Percentiles rank a stretch among this genome's conserved stretches.
Evolutionary conservation across 2,329 filamentous ascomycete genomes (phyloP).

Genomic region (Trichoderma sp.): DNA sequence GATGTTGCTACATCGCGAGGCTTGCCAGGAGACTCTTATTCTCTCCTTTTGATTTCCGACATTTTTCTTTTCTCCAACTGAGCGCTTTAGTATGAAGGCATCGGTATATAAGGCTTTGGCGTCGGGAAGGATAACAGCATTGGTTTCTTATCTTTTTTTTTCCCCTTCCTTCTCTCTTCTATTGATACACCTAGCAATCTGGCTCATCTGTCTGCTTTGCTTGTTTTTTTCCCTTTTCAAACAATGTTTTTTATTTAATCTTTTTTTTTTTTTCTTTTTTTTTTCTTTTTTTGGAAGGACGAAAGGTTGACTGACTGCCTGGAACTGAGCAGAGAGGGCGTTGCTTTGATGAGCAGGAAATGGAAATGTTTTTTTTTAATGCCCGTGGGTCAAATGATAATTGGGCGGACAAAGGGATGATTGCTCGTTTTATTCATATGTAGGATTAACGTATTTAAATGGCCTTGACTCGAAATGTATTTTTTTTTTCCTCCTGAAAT

Average conservation of each 20-base stretch:
- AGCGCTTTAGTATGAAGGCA: conserved; percentile 16
- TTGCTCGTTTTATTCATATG: background rate
- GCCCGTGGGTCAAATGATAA: conserved; percentile 14
- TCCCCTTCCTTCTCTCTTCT: background rate
- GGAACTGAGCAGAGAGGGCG: background rate
- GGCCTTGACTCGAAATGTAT: background rate
- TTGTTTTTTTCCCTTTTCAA: background rate
- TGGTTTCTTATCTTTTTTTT: background rate
- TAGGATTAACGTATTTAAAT: conserved; percentile 15
- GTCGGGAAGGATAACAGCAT: conserved; percentile 16
- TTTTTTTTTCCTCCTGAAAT: background rate
- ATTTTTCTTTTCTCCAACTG: background rate
- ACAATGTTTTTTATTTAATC: background rate
- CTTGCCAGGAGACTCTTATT: background rate
- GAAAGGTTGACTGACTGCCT: background rate
- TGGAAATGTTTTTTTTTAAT: background rate
- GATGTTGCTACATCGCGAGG: background rate
- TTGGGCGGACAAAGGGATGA: background rate
- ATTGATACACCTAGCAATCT: conserved; percentile 25
- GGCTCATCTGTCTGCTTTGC: background rate
- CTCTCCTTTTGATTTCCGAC: background rate
- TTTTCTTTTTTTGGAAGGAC: background rate
- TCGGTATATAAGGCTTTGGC: conserved; percentile 24
- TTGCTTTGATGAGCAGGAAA: conserved; percentile 16
- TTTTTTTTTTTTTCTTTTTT: background rate